These are phyloP conservation scores for Spongiforma sp. DNA, from an alignment of 1,284 basidiomycete species.

Conservation along the genomic window DNA sequence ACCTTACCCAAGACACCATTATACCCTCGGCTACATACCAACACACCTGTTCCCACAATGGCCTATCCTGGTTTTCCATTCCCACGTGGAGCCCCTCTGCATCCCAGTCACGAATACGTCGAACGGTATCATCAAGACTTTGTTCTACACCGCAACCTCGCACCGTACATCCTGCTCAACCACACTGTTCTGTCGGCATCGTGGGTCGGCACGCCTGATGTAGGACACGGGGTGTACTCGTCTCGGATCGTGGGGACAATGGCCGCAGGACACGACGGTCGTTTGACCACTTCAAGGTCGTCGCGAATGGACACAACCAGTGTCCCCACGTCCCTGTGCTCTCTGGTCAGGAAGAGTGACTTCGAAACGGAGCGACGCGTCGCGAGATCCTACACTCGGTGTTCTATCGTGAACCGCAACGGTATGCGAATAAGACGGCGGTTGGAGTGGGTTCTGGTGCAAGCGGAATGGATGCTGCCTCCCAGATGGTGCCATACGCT, in stretches of 20 bases:
- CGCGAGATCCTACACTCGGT: slow-evolving; percentile 56
- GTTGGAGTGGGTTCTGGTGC: slow-evolving; percentile 57
- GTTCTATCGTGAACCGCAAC: slow-evolving; percentile 56
- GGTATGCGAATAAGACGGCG: slow-evolving; percentile 48
- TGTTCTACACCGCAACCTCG: slow-evolving; percentile 44
- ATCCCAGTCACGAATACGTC: slow-evolving; percentile 52
- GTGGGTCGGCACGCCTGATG: slow-evolving; percentile 48
- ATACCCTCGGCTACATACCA: slow-evolving; percentile 58
- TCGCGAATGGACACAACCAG: slow-evolving; percentile 58
- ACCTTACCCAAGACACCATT: slow-evolving; percentile 57
- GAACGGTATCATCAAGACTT: slow-evolving; percentile 53
- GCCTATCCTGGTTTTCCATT: slow-evolving; percentile 59
- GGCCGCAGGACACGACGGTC: slow-evolving; percentile 20
- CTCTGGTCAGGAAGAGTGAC: slow-evolving; percentile 54
- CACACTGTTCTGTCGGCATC: slow-evolving; percentile 49
- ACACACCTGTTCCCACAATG: slow-evolving; percentile 59
- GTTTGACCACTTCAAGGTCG: slow-evolving; percentile 60
- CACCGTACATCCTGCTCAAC: slow-evolving; percentile 47
- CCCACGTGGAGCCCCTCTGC: slow-evolving; percentile 53
- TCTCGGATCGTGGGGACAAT: slow-evolving; percentile 26
- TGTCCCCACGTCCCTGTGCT: slow-evolving; percentile 49
- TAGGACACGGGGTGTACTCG: slow-evolving; percentile 53
- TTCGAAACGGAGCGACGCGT: slow-evolving; percentile 35
- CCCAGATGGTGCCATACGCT: slow-evolving; percentile 47
- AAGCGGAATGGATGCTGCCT: slow-evolving; percentile 54